A percentile compares a stretch with the other conserved stretches of the same genome.
phyloP scores from a whole-genome alignment of 2,329 filamentous ascomycete genomes.

The Lasiodiplodia citricola region DNA sequence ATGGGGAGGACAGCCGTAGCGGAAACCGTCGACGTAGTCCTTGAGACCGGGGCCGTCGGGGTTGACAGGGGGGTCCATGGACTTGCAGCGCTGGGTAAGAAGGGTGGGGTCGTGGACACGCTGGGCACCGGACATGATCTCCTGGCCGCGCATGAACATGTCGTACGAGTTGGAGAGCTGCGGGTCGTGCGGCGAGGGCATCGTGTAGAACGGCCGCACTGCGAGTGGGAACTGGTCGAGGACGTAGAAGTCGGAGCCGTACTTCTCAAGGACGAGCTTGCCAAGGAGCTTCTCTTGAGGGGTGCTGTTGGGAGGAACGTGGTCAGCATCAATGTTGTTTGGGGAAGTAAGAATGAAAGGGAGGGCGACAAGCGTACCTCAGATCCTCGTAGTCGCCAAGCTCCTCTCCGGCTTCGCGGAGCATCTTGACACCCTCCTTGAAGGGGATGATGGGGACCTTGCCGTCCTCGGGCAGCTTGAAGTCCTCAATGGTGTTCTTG shows the following conservation, averaged over 20 bases:
- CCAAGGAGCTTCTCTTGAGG: constrained; percentile 90
- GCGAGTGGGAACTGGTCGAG: constrained; percentile 94
- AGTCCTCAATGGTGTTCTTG: constrained; percentile 77
- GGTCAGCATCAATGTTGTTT: background rate
- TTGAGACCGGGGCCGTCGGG: constrained; percentile 64
- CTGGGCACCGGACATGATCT: constrained; percentile 71
- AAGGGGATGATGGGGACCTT: constrained; percentile 80
- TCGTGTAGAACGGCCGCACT: constrained; percentile 91
- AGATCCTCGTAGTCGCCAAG: constrained; percentile 80
- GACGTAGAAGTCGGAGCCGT: constrained; percentile 93
- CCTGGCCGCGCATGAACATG: constrained; percentile 74
- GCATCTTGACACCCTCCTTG: constrained; percentile 76
- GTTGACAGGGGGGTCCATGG: constrained; percentile 62
- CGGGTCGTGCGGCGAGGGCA: constrained; percentile 61
- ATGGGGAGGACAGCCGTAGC: constrained; percentile 68
- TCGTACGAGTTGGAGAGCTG: constrained; percentile 67
- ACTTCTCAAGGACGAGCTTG: constrained; percentile 83
- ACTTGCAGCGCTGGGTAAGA: constrained; percentile 62
- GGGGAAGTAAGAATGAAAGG: background rate
- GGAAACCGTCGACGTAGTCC: constrained; percentile 69
- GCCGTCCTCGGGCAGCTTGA: constrained; percentile 75
- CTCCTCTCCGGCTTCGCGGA: constrained; percentile 77
- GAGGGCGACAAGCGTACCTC: constrained; percentile 44
- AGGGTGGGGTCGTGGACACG: constrained; percentile 68
- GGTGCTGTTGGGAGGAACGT: constrained; percentile 53